Percentiles rank a stretch among this genome's conserved stretches.
phyloP scores from a whole-genome alignment of 2,329 filamentous ascomycete genomes.

The Epichloe glyceriae region DNA sequence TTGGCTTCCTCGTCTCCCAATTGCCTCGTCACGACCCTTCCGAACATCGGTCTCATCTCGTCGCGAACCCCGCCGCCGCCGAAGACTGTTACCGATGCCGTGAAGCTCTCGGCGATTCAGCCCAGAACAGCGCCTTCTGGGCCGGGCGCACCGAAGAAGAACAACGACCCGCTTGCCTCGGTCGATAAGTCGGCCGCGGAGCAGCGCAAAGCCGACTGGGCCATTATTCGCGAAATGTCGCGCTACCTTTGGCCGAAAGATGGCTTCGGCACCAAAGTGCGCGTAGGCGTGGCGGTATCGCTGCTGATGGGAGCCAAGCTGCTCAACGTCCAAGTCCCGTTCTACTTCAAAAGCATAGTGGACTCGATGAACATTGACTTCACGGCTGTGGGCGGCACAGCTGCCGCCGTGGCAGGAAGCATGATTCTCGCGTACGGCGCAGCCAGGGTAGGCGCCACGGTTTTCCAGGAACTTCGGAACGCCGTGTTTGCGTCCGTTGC shows the following conservation, averaged over 20 bases:
- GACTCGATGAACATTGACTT: slow-evolving; percentile 97
- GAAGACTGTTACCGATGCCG: slow-evolving; percentile 1
- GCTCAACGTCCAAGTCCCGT: slow-evolving; percentile 93
- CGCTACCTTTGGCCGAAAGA: slow-evolving; percentile 90
- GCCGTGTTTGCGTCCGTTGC: slow-evolving; percentile 94
- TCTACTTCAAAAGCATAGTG: slow-evolving; percentile 97
- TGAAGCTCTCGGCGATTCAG: slow-evolving; percentile 1
- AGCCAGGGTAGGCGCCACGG: slow-evolving; percentile 73
- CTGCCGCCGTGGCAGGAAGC: slow-evolving; percentile 74
- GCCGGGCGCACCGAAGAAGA: slow-evolving; percentile 9
- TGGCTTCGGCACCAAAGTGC: slow-evolving; percentile 55
- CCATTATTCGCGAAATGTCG: slow-evolving; percentile 96
- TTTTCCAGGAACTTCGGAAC: slow-evolving; percentile 90
- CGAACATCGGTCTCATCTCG: slow-evolving; percentile 19
- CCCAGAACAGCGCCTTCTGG: slow-evolving; percentile 5
- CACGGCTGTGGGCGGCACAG: slow-evolving; percentile 72
- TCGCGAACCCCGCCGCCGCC: slow-evolving; percentile 14
- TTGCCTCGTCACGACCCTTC: slow-evolving; percentile 15
- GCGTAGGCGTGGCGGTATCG: slow-evolving; percentile 73
- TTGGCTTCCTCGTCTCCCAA: slow-evolving; percentile 17
- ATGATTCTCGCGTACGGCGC: slow-evolving; percentile 90
- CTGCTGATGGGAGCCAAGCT: slow-evolving; percentile 84
- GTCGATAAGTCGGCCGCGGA: slow-evolving; percentile 52
- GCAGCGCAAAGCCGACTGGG: slow-evolving; percentile 95
- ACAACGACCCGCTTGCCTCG: slow-evolving; percentile 19